Percentiles rank a stretch among this genome's conserved stretches.
Evolutionary conservation across 768 basidiomycete species (phyloP).

Genomic region (Psilocybe subaeruginosa): DNA sequence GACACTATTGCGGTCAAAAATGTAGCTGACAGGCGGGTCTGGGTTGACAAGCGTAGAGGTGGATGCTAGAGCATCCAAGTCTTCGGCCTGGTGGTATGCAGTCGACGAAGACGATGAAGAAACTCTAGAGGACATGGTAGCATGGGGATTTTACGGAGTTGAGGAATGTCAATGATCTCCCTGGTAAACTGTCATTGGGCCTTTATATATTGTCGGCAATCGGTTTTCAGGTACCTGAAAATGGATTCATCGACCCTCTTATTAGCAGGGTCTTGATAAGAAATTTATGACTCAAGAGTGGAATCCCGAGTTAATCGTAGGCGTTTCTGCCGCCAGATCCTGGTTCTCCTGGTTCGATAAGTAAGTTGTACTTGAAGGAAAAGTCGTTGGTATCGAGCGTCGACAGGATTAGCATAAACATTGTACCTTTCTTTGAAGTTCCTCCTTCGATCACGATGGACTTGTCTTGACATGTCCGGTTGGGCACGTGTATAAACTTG

Average conservation of each 20-base stretch:
- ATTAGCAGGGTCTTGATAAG: not conserved
- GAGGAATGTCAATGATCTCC: not conserved
- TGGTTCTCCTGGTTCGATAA: too few relatives aligned
- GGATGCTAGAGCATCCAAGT: slow-evolving; percentile 7
- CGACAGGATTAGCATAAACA: too few relatives aligned
- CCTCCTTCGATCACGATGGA: not conserved
- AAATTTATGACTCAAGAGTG: not conserved
- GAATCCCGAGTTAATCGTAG: not conserved
- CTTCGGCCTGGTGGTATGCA: not conserved
- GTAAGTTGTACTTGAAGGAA: too few relatives aligned
- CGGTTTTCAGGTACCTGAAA: not conserved
- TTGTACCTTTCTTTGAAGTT: not conserved
- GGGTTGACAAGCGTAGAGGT: slow-evolving; percentile 21
- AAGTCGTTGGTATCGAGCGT: too few relatives aligned
- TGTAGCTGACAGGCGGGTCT: slow-evolving; percentile 11
- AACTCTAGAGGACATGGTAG: slow-evolving; percentile 7
- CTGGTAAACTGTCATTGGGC: not conserved
- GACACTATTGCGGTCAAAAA: slow-evolving; percentile 22
- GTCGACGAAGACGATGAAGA: slow-evolving; percentile 5
- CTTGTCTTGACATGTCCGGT: not conserved
- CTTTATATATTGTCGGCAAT: not conserved
- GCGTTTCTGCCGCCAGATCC: too few relatives aligned
- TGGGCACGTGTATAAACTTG: not conserved
- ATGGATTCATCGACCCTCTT: not conserved
- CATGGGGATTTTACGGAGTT: slow-evolving; percentile 6